These are phyloP conservation scores for Lactarius quietus DNA, from an alignment of 768 basidiomycete genomes.

Conservation along the genomic window DNA sequence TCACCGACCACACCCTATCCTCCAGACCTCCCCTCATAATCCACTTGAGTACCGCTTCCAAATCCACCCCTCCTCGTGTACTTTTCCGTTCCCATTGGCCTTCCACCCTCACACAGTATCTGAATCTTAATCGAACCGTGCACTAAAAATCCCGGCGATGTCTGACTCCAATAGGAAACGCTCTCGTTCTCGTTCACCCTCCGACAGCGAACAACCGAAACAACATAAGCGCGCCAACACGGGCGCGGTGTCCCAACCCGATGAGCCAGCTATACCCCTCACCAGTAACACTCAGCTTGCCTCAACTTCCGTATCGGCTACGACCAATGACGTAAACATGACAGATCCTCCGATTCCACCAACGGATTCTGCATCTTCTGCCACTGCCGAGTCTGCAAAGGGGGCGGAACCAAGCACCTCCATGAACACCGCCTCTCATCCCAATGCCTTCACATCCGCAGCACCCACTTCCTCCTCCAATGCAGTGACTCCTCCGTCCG, in stretches of 20 bases:
- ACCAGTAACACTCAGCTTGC: conserved; percentile 43
- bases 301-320: conserved; percentile 35
- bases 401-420: conserved; percentile 37
- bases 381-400: conserved; percentile 52
- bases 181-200: conserved; percentile 83
- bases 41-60: conserved; percentile 25
- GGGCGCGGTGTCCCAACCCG: conserved; percentile 56
- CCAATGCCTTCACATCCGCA: conserved; percentile 45
- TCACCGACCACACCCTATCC: conserved; percentile 28
- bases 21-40: conserved; percentile 26
- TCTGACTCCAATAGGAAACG: conserved; percentile 81
- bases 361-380: conserved; percentile 49
- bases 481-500: conserved; percentile 55
- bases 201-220: conserved; percentile 76
- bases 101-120: conserved; percentile 34
- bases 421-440: conserved; percentile 33
- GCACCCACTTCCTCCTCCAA: conserved; percentile 50
- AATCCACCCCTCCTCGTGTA: conserved; percentile 27
- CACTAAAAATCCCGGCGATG: conserved; percentile 51
- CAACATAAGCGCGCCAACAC: conserved; percentile 82
- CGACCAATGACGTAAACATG: conserved; percentile 63
- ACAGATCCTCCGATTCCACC: conserved; percentile 41
- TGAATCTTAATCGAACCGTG: conserved; percentile 38
- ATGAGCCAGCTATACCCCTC: conserved; percentile 34
- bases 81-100: conserved; percentile 32